Evolutionary conservation across 768 basidiomycete species (phyloP), one percentile per base, ranked within the genome.

Genomic region (Mycena venus): DNA sequence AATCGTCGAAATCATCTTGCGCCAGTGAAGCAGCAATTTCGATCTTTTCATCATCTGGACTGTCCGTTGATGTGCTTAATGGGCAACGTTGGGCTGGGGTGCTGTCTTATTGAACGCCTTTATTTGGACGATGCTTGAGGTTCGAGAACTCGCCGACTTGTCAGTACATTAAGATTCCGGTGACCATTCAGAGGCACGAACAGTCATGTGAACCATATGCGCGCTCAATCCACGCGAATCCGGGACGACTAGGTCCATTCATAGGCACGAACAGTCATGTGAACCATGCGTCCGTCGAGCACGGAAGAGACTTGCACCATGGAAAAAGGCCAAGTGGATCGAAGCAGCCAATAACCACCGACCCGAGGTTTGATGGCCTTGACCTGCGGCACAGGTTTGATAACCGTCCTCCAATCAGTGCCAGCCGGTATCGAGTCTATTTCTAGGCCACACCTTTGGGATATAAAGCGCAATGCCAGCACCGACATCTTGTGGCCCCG

Each of bases 401-500:
- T 44, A 15, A 44, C 42, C 42, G 42, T 44, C 42, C 42, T 44
- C 42, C 42, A 44, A 44, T 44, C 42, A 15, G 9, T 44, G 42
- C 42, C 42, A 36, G 36, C 36, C 36, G 36, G 36, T 36, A 36
- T 36, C 36, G 36, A 56, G 14, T 31, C 55, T 56, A 36, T 38
- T 59, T 59, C 14, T 31, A 59, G 31, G 31, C 34, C 34, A 59
- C 34, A 19, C 55, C 56, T 59, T 59, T 36, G 31, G 56, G 34
- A 34, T 38, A 36, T 60, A 38, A 38, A 60, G 36, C 36, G 59
- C 6, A n/a, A 38, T 5, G 34, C 34, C 34, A 9, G 25, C 59
- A 60, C 21, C 59, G 59, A 60, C 36, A 60, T 60, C 36, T 60
- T 60, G 59, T 60, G 59, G 59, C 32, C 59, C 34, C n/a, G 6